Conservation (phyloP, 768 basidiomycete genomes). For the Saitozyma podzolica region DNA sequence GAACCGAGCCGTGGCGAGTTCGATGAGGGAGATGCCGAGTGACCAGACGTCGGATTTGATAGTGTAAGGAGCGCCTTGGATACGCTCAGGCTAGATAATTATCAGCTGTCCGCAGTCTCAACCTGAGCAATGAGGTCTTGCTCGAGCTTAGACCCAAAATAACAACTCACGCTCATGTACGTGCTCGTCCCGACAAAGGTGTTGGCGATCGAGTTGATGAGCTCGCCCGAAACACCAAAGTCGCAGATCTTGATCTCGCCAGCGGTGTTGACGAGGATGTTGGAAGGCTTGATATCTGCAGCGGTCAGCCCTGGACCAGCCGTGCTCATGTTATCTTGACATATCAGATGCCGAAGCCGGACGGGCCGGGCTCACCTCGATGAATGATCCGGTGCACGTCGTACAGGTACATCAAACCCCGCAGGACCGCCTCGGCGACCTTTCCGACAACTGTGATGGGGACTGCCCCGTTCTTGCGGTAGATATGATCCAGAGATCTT, state of each 20-base stretch:
- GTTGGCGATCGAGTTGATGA: constrained; percentile 98
- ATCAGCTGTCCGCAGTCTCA: constrained; percentile 7
- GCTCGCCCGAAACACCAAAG: constrained; percentile 96
- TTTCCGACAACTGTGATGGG: constrained; percentile 88
- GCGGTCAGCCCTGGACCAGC: not conserved
- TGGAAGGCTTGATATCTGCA: constrained; percentile 97
- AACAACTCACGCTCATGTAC: constrained; percentile 85
- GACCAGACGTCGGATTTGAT: constrained; percentile 99
- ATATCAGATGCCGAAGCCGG: too few relatives aligned
- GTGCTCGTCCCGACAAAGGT: constrained; percentile 99
- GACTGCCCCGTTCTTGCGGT: constrained; percentile 92
- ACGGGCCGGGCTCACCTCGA: constrained; percentile 69
- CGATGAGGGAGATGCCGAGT: constrained; percentile 92
- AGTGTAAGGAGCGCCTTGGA: constrained; percentile 96
- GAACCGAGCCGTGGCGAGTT: constrained; percentile 94
- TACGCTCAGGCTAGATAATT: constrained; percentile 81
- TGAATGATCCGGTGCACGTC: constrained; percentile 88
- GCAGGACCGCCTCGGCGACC: constrained; percentile 91
- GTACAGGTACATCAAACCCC: constrained; percentile 94
- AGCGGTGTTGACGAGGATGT: constrained; percentile 88
- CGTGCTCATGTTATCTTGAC: not conserved
- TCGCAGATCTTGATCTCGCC: constrained; percentile 99
- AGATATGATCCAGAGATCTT: constrained; percentile 88
- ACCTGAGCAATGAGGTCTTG: not conserved
- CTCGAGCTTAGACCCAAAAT: not conserved